Conservation (phyloP, 2,329 filamentous ascomycete species). For the Zymoseptoria crescenta region DNA sequence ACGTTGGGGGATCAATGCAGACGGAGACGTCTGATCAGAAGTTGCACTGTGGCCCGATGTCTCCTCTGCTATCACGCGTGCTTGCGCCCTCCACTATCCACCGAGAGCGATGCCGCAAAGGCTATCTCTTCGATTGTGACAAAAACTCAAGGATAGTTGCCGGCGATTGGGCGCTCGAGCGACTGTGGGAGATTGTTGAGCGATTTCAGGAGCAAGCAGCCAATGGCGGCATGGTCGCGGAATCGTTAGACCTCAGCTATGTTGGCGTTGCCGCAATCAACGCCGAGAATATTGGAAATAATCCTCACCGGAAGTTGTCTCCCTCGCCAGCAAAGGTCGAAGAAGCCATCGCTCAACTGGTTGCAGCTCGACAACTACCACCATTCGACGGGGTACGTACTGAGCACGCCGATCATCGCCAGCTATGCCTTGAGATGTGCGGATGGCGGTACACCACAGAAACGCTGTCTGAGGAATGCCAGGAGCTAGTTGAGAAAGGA, state of each 20-base stretch:
- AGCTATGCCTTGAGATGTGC: slow-evolving; percentile 68
- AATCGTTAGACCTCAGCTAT: slow-evolving; percentile 64
- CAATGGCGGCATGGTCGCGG: slow-evolving; percentile 62
- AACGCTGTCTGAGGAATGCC: slow-evolving; percentile 42
- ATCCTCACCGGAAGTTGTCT: slow-evolving; percentile 19
- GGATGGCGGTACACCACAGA: slow-evolving; percentile 57
- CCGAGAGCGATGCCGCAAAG: slow-evolving; percentile 49
- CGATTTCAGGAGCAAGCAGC: slow-evolving; percentile 57
- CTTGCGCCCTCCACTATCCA: slow-evolving; percentile 32
- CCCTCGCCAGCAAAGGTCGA: slow-evolving; percentile 19
- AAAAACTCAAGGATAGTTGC: slow-evolving; percentile 60
- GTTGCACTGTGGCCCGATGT: slow-evolving; percentile 8
- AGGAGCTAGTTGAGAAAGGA: slow-evolving; percentile 45
- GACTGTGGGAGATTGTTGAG: slow-evolving; percentile 69
- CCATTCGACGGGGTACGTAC: slow-evolving; percentile 58
- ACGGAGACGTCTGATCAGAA: slow-evolving; percentile 4
- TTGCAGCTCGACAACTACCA: slow-evolving; percentile 54
- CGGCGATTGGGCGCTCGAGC: slow-evolving; percentile 67
- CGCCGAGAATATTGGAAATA: slow-evolving; percentile 51
- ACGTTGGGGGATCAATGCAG: slow-evolving; percentile 3
- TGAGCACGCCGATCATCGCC: slow-evolving; percentile 60
- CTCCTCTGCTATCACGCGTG: slow-evolving; percentile 16
- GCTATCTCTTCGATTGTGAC: slow-evolving; percentile 50
- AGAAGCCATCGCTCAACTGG: slow-evolving; percentile 53
- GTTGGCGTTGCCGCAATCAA: slow-evolving; percentile 67